These are phyloP conservation scores for Pleurostoma richardsiae DNA, from an alignment of 2,329 filamentous ascomycete genomes.

Conservation along the genomic window DNA sequence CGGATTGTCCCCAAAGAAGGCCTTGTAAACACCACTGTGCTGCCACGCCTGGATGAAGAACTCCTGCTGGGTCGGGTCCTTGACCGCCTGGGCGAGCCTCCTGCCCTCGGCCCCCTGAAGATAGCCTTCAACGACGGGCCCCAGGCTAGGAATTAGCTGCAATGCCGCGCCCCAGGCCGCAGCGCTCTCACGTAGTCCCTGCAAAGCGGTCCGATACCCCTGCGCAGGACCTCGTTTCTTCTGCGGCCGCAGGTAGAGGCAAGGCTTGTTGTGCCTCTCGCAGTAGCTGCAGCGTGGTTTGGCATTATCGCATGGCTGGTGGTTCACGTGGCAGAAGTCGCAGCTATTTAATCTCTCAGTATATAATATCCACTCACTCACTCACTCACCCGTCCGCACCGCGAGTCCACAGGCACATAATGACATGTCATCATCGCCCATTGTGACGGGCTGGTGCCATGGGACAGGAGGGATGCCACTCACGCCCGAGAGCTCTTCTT, in stretches of 20 bases:
- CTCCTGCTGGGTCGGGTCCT: constrained; percentile 28
- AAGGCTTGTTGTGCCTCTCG: constrained; percentile 29
- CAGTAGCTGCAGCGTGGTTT: constrained; percentile 40
- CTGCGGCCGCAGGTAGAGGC: constrained; percentile 29
- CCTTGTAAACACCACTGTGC: constrained; percentile 25
- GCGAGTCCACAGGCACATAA: too few species aligned
- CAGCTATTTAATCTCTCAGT: constrained; percentile 21
- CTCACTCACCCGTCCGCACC: too few species aligned
- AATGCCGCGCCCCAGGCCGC: constrained; percentile 31
- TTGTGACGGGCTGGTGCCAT: neutral
- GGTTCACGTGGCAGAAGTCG: constrained; percentile 41
- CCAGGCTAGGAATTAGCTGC: constrained; percentile 26
- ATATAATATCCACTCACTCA: too few species aligned
- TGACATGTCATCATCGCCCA: neutral
- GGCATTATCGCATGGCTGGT: constrained; percentile 42
- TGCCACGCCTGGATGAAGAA: constrained; percentile 28
- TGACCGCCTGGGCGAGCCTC: constrained; percentile 22
- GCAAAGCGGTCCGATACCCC: constrained; percentile 30
- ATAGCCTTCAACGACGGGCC: constrained; percentile 27
- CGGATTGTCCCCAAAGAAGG: constrained; percentile 23
- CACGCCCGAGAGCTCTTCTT: constrained; percentile 11
- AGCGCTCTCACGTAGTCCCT: constrained; percentile 31
- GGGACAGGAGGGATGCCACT: constrained; percentile 2
- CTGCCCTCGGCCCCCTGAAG: constrained; percentile 21
- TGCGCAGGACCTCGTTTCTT: constrained; percentile 31